Base-by-base conservation (phyloP, 108 stramenopile species). In the Chaetoceros muelleri region DNA sequence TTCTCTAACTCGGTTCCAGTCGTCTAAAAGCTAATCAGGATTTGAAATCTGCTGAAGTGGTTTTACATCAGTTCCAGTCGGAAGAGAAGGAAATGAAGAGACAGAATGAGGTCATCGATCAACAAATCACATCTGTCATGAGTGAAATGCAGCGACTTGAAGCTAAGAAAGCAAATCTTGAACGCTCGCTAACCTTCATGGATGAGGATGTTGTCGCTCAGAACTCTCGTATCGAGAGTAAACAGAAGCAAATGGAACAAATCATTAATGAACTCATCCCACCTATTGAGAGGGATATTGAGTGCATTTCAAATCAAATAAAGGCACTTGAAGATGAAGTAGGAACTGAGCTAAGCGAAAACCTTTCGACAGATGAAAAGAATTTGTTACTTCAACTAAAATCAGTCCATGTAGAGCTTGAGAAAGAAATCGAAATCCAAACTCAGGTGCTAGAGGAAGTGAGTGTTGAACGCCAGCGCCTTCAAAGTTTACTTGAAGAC, bases 291-390 rank as follows among this genome's bases (percentile, higher is more conserved):
- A 61, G 58, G 13, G 75, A 84, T 30, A 75, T 91, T 49, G 75
- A 70, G 24, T 72, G 67, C 18, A 64, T 93, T 22, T 60, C 69
- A 25, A 62, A 64, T 8, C 88, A 94, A 54, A 72, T 93, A 45
- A 57, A 62, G 1, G 77, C 83, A 50, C 63, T 94, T 28, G 46
- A 77, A 53, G 81, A 82, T 30, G 95, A 96, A 66, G 78, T 96
- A 40, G 90, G 87, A 17, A 92, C 95, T 2, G 80, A 80, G 27
- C 75, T 96, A 3, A 70, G 61, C 1, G 52, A 69, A 26, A 63
- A 60, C 5, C 47, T 94, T 40, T 76, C 76, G 24, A 86, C 78
- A 0, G 72, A 81, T 13, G 93, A 94, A 48, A 72, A 76, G 26
- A 52, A 58, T 25, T 52, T 74, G 23, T 61, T 94, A 61, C 58